Evolutionary conservation across 176 grass and related monocot species (phyloP).

Genomic region (Carex scoparia): DNA sequence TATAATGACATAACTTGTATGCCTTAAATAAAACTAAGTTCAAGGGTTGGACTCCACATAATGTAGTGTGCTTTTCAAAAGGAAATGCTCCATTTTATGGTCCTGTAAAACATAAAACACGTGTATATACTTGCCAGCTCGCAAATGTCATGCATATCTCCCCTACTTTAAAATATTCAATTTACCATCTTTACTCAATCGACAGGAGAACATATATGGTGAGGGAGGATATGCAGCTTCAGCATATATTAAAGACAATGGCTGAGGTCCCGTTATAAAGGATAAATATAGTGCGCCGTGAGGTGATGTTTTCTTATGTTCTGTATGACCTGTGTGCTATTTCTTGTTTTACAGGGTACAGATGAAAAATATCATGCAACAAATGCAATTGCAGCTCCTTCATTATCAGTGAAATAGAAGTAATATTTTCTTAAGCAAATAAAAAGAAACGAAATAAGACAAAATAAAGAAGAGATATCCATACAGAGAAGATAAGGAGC

Average conservation of each 20-base stretch:
- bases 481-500: constrained; percentile 41
- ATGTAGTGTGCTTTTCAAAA: background rate
- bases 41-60: background rate
- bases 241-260: background rate
- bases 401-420: background rate
- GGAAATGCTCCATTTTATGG: background rate
- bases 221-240: background rate
- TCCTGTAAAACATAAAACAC: background rate
- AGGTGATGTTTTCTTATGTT: background rate
- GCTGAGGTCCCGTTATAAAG: background rate
- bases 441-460: background rate
- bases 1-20: background rate
- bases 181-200: background rate
- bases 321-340: background rate
- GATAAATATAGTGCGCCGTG: background rate
- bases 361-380: background rate
- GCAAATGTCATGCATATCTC: background rate
- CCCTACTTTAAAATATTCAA: background rate
- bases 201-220: background rate
- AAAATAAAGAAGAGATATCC: background rate
- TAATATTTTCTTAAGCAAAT: background rate
- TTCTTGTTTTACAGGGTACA: background rate
- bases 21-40: background rate
- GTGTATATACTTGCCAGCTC: background rate
- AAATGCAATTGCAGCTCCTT: background rate